Conservation (phyloP, 306 rosid species). For the Astragalus membranaceus region DNA sequence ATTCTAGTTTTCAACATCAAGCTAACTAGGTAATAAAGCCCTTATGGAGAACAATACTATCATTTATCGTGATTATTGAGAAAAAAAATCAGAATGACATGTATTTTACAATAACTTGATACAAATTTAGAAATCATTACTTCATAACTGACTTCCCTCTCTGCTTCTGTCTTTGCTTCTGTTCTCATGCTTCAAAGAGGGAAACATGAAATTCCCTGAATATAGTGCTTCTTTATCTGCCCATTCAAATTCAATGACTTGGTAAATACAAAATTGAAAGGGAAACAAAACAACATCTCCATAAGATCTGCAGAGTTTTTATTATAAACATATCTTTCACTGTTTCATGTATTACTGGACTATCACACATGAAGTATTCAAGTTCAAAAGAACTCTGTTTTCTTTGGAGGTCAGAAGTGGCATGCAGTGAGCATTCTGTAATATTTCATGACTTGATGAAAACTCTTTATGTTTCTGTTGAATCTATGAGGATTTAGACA, state of each 20-base stretch:
- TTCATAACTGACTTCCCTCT: slow-evolving; percentile 21
- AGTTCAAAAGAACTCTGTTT: background rate
- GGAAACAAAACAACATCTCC: background rate
- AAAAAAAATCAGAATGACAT: background rate
- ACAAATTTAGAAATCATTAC: background rate
- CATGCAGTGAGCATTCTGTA: slow-evolving; percentile 8
- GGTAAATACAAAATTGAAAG: slow-evolving; percentile 15
- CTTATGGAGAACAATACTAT: background rate
- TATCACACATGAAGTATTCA: background rate
- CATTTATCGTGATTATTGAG: slow-evolving; percentile 16
- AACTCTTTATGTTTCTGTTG: background rate
- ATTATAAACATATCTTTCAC: background rate
- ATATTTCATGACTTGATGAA: background rate
- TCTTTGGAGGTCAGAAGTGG: background rate
- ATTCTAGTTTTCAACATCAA: background rate
- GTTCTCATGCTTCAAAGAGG: slow-evolving; percentile 47
- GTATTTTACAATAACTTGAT: background rate
- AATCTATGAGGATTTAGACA: too few species aligned
- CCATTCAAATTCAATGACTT: slow-evolving; percentile 28
- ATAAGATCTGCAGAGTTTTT: background rate
- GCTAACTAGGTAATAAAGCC: slow-evolving; percentile 1
- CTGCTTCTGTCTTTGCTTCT: too few species aligned
- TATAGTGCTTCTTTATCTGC: slow-evolving; percentile 78
- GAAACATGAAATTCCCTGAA: slow-evolving; percentile 79
- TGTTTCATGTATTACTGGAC: background rate